These are phyloP conservation scores for Saccharomycopsis crataegensis DNA, from an alignment of 1,139 yeast genomes.

Conservation along the genomic window DNA sequence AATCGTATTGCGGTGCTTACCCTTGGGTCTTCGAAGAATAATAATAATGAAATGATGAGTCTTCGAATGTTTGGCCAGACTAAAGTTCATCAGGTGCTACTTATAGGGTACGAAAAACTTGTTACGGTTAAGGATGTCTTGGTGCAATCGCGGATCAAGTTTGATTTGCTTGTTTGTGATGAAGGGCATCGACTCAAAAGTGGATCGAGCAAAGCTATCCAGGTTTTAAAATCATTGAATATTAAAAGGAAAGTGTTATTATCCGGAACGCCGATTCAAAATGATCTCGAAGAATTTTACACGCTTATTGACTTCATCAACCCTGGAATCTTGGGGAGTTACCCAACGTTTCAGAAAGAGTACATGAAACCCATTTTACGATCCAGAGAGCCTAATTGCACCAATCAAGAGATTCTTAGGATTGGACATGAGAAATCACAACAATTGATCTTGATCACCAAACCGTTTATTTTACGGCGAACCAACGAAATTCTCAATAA, in stretches of 20 bases:
- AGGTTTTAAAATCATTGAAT: constrained; percentile 48
- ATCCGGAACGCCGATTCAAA: constrained; percentile 94
- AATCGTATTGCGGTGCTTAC: constrained; percentile 56
- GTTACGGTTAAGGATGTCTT: constrained; percentile 51
- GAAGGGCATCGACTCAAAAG: constrained; percentile 89
- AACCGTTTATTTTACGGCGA: constrained; percentile 65
- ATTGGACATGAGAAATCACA: constrained; percentile 57
- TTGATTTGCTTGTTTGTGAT: constrained; percentile 83
- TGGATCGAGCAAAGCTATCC: constrained; percentile 59
- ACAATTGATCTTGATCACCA: constrained; percentile 56
- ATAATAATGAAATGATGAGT: constrained; percentile 50
- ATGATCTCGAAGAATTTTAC: constrained; percentile 77
- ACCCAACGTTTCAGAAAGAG: constrained; percentile 53
- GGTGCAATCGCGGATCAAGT: constrained; percentile 25
- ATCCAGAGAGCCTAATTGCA: constrained; percentile 68
- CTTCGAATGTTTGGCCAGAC: constrained; percentile 56
- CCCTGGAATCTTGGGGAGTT: constrained; percentile 71
- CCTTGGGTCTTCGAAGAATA: constrained; percentile 38
- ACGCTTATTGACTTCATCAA: constrained; percentile 77
- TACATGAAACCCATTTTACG: constrained; percentile 66
- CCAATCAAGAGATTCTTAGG: constrained; percentile 39
- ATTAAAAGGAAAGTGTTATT: constrained; percentile 55
- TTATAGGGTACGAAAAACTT: constrained; percentile 83
- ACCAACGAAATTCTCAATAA: constrained; percentile 58
- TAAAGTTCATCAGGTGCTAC: constrained; percentile 71